Conservation (phyloP, 108 stramenopile species). For the Hondaea fermentalgiana region DNA sequence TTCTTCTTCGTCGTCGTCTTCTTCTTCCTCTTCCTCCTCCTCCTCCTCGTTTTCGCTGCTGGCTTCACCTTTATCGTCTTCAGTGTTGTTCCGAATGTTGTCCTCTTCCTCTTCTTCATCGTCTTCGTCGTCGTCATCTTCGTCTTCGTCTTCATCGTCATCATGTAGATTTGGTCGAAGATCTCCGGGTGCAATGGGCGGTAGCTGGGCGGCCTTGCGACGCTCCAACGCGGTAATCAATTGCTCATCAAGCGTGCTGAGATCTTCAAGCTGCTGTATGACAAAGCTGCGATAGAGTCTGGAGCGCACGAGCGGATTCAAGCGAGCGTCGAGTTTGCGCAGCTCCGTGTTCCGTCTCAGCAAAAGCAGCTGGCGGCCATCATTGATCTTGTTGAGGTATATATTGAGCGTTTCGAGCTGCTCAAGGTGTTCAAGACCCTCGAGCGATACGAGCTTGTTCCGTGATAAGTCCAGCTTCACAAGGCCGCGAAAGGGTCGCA, state of each 20-base stretch:
- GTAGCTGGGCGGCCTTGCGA: background rate
- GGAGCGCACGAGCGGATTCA: background rate
- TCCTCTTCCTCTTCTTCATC: background rate
- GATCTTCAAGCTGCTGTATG: background rate
- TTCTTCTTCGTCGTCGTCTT: background rate
- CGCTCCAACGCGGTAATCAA: background rate
- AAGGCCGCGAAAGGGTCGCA: background rate
- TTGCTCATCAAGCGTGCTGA: background rate
- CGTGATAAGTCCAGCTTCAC: background rate
- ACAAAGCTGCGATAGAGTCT: background rate
- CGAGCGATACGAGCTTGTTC: background rate
- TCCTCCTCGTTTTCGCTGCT: background rate
- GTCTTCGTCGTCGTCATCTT: background rate
- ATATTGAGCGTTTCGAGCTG: background rate
- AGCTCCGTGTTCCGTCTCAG: background rate
- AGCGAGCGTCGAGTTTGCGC: background rate
- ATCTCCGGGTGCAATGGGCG: background rate
- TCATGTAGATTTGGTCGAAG: background rate
- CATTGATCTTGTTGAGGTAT: background rate
- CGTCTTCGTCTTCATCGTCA: background rate
- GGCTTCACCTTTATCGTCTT: background rate
- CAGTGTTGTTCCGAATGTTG: background rate
- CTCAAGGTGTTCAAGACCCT: background rate
- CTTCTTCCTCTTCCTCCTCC: background rate
- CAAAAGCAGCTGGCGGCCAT: background rate